phyloP scores from a whole-genome alignment of 2,329 filamentous ascomycete genomes.

The Pseudocercospora macadamiae region DNA sequence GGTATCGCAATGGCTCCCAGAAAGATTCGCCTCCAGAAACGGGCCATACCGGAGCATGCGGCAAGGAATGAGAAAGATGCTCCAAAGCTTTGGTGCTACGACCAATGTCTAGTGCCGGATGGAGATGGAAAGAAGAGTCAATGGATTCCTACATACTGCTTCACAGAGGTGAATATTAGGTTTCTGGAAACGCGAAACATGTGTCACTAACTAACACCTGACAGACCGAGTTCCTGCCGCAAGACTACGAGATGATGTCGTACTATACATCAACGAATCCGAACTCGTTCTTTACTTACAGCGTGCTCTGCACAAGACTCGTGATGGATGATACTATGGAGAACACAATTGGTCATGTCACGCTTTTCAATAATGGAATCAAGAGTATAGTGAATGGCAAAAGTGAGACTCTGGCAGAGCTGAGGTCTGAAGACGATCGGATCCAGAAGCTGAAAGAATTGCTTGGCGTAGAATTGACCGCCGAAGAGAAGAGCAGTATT shows the following conservation, averaged over 20 bases:
- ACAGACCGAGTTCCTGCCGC: constrained; percentile 60
- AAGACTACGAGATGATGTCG: constrained; percentile 66
- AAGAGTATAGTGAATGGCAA: constrained; percentile 50
- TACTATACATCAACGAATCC: constrained; percentile 56
- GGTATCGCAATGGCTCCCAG: constrained; percentile 20
- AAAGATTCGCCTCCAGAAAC: constrained; percentile 30
- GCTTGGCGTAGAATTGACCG: constrained; percentile 45
- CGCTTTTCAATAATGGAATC: constrained; percentile 47
- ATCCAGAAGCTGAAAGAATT: constrained; percentile 48
- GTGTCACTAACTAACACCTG: not conserved
- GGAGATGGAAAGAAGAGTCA: constrained; percentile 36
- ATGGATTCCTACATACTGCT: constrained; percentile 68
- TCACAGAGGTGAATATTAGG: constrained; percentile 52
- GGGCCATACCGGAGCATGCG: constrained; percentile 29
- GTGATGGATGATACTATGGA: constrained; percentile 48
- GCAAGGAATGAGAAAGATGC: constrained; percentile 26
- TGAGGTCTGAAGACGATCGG: constrained; percentile 48
- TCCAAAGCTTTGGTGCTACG: constrained; percentile 50
- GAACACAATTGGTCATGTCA: constrained; percentile 43
- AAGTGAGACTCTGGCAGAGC: constrained; percentile 44
- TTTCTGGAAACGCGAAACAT: not conserved
- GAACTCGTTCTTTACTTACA: constrained; percentile 58
- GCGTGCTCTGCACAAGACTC: constrained; percentile 58
- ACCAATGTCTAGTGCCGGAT: constrained; percentile 35
- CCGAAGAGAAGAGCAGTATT: constrained; percentile 20